Evolutionary conservation across 495 filamentous ascomycete genomes (phyloP).

Genomic region (Lasiosphaeria ovina): DNA sequence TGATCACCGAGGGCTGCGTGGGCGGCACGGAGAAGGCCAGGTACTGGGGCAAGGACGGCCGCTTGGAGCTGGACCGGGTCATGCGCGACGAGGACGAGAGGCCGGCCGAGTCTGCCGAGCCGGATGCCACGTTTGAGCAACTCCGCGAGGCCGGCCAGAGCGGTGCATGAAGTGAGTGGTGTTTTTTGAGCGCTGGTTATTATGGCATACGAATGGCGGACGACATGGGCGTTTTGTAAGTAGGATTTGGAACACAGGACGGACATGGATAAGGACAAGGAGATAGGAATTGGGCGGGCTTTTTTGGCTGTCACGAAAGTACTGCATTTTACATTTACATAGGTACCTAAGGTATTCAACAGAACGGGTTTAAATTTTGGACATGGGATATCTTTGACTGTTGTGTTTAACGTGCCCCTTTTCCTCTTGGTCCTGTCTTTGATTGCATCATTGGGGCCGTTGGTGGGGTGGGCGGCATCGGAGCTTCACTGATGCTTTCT

Average conservation of each 20-base stretch:
- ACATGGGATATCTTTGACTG: no score
- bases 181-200: not conserved
- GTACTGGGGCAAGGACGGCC: conserved; percentile 51
- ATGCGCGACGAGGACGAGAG: conserved; percentile 53
- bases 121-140: conserved; percentile 30
- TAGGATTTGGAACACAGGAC: not conserved
- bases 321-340: no score
- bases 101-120: conserved; percentile 11
- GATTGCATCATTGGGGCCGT: conserved; percentile 21
- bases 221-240: conserved; percentile 14
- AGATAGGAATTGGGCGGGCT: not conserved
- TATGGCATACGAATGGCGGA: not conserved
- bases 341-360: not conserved
- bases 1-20: conserved; percentile 75
- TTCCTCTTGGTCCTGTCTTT: not conserved
- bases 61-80: conserved; percentile 52
- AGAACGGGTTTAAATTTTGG: no score
- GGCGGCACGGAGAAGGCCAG: conserved; percentile 55
- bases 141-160: conserved; percentile 45
- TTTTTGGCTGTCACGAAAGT: not conserved
- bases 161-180: conserved; percentile 31
- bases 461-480: conserved; percentile 27
- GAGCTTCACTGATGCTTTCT: conserved; percentile 11
- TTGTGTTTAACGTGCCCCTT: no score
- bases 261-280: not conserved